Base-by-base conservation (phyloP, 176 grass and related monocot genomes). In the Carex cristatella region DNA sequence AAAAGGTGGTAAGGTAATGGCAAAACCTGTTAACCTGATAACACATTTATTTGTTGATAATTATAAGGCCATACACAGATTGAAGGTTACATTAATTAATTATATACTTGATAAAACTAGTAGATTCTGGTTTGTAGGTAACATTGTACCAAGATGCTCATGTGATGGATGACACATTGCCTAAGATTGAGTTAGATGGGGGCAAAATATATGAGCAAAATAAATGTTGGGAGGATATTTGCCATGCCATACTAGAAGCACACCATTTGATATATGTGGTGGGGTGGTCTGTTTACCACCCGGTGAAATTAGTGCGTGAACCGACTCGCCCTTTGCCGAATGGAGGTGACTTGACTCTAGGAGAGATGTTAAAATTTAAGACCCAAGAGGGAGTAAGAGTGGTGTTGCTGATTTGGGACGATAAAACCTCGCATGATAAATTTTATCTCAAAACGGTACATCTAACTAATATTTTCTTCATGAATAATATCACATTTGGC, bases 181-280 rank as follows among this genome's bases (percentile, higher is more conserved):
- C 92, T 49, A 82, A 87, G 15, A 89, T 98, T 87, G 88, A 88
- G 56, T 86, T 98, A 42, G 91, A 94, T 73, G 91, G 85, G 16
- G 92, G 88, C 27, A 88, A 67, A 82, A 80, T n/a, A 10, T 98
- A 88, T 76, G 93, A 91, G 90, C 92, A 94, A 61, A 93, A 91
- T 69, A 98, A 85, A 86, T 98, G 93, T 75, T 98, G 92, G 95
- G 95, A 98, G 85, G 92, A 98, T 46, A 94, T 94, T 72, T 98
- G 95, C 65, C 92, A 98, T 91, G 91, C 92, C 7, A 98, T 94
- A 66, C 32, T 86, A 15, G 95, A 94, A 83, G 92, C 95, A 49
- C 93, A 98, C 86, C 95, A 98, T 70, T 88, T 94, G 28, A 94
- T 98, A 62, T 98, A 98, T 53, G 69, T 98, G 73, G 86, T 98